Evolutionary conservation across 192 early-diverging fungal species (phyloP).

Genomic region (Chytriomyces sp.): DNA sequence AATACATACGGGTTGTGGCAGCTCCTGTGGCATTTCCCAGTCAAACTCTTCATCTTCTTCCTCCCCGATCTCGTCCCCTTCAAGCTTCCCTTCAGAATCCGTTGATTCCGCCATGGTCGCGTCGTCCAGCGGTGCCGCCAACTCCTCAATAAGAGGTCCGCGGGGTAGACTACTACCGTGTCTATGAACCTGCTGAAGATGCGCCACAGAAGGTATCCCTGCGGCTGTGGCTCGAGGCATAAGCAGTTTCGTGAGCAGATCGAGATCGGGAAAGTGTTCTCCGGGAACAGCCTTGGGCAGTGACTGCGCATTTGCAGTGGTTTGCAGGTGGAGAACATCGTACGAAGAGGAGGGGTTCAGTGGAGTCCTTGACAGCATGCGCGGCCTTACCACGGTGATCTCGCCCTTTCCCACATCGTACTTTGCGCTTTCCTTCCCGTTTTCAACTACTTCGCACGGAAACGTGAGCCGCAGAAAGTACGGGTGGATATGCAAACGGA

Average conservation of each 20-base stretch:
- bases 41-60: slow-evolving; percentile 65
- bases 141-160: slow-evolving; percentile 28
- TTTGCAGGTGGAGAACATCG: too few relatives aligned
- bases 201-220: slow-evolving; percentile 6
- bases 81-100: slow-evolving; percentile 28
- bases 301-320: too few relatives aligned
- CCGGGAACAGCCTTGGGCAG: slow-evolving; percentile 82
- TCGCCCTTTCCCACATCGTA: slow-evolving; percentile 81
- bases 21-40: slow-evolving; percentile 84
- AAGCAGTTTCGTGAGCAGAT: slow-evolving; percentile 83
- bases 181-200: not conserved
- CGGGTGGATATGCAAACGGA: slow-evolving; percentile 86
- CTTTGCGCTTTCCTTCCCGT: slow-evolving; percentile 76
- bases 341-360: too few relatives aligned
- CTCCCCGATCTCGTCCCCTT: slow-evolving; percentile 42
- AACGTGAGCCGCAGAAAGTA: slow-evolving; percentile 91
- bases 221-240: slow-evolving; percentile 13
- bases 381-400: slow-evolving; percentile 69
- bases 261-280: slow-evolving; percentile 83
- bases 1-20: slow-evolving; percentile 47
- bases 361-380: too few relatives aligned
- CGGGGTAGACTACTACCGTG: slow-evolving; percentile 37
- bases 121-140: too few relatives aligned
- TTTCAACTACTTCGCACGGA: slow-evolving; percentile 79
- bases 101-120: too few relatives aligned